Evolutionary conservation across 176 grass and related monocot genomes (phyloP), one percentile per base, ranked within the genome.

Genomic region (Zoysia pacifica): DNA sequence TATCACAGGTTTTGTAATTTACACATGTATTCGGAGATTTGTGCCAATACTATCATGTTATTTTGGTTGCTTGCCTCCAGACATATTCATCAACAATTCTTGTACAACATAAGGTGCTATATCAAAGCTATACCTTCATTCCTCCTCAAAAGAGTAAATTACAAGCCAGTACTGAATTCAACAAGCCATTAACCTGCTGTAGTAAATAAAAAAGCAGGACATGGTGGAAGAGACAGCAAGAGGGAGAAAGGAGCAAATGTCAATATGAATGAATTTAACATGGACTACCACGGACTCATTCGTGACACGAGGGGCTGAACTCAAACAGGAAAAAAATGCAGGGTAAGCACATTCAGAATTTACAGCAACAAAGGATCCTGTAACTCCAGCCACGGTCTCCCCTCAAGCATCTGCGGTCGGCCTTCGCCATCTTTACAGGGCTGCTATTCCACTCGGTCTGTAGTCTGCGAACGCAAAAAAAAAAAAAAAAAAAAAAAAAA

Each of bases 381-480:
- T 81, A 91, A 67, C 80, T 78, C 94, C 92, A 98, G 49, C 89
- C 71, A 71, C 83, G 77, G 42, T 81, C 62, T 69, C 66, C 85
- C 83, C 85, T 87, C 46, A 85, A 65, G n/a, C 67, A 82, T 67
- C 94, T 88, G 45, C 75, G 84, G 61, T 97, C 83, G 1, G 92
- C 90, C 79, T 94, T 94, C 0, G 67, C 90, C 95, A 98, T 98
- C 78, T 87, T 94, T 77, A 98, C 88, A 0, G 95, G 95, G 44
- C 95, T 98, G 70, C 92, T 94, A 69, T 82, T 93, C 95, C 92
- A 94, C 79, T 98, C 95, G 2, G 63, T 79, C 69, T 93, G 95
- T 16, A 98, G 50, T 75, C 92, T 98, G 87, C 65, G 35, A 62
- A 83, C 70, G 6, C 56, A 53, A 14, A 76, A 67, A 5, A 40